Evolutionary conservation across 1,139 yeast genomes (phyloP), one percentile per base, ranked within the genome.

Genomic region (Blastobotrys aristatus): DNA sequence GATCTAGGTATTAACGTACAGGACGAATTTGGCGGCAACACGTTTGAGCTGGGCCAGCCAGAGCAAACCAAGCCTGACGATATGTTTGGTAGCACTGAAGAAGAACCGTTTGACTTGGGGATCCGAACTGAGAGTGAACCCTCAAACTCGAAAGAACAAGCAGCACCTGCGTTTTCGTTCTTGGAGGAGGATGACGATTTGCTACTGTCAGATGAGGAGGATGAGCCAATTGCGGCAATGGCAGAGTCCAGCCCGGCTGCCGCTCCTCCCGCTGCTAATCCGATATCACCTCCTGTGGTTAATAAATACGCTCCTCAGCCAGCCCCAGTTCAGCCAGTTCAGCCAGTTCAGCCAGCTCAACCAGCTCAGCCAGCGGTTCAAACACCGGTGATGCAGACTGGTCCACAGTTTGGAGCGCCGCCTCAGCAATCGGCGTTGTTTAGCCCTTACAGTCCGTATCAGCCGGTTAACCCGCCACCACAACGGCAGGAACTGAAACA

Each of bases 121-220:
- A 14, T 17, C 39, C 31, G 14, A 16, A 11, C 5, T 14, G 22
- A n/a, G 26, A 20, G 10, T 5, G 18, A 10, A 17, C 21, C 16
- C 30, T 20, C n/a, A 41, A 33, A 35, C 21, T 20, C 16, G 22
- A 29, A 36, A 24, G 42, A 24, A 27, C 20, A 33, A 33, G 14
- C 24, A 4, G 43, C 36, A 11, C n/a, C n/a, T n/a, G 22, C 18
- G 11, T 56, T 72, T 39, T 70, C 72, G 10, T 70, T 74, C 50
- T 57, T 73, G 55, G 76, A 71, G n/a, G 65, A 70, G 43, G 82
- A 77, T 48, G 79, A 75, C 46, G 60, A 57, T 27, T 44, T 54
- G 22, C 66, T 68, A 44, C 60, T 54, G 40, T 58, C 61, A 52
- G 56, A 58, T 33, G 50, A 53, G 22, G 50, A 46, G 3, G 38